Conservation (phyloP, 768 basidiomycete species). For the Polyporus arcularius region DNA sequence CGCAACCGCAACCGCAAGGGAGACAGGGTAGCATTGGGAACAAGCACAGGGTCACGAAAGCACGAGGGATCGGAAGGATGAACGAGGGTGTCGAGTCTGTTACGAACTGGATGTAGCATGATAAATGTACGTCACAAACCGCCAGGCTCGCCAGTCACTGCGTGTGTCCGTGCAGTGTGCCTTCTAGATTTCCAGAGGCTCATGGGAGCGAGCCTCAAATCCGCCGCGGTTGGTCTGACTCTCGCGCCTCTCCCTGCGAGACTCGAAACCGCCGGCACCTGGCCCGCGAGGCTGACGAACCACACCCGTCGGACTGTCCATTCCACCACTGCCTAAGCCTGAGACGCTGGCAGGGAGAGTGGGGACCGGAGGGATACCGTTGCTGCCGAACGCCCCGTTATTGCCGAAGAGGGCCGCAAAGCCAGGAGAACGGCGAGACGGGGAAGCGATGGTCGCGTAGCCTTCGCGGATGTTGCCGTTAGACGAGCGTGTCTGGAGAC, state of each 20-base stretch:
- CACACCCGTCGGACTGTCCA: constrained; percentile 52
- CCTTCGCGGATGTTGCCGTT: constrained; percentile 88
- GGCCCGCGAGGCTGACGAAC: constrained; percentile 87
- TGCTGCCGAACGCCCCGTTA: constrained; percentile 40
- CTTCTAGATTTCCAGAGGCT: constrained; percentile 77
- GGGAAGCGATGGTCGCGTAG: constrained; percentile 84
- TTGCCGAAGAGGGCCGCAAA: constrained; percentile 71
- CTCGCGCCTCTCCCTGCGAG: constrained; percentile 52
- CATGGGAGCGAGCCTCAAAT: constrained; percentile 83
- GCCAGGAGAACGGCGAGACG: constrained; percentile 73
- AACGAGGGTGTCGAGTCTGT: constrained; percentile 24
- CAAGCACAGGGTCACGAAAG: constrained; percentile 11
- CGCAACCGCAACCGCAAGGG: background rate
- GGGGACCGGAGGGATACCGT: constrained; percentile 74
- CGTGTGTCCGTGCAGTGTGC: background rate
- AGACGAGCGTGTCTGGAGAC: constrained; percentile 76
- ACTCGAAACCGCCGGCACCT: constrained; percentile 71
- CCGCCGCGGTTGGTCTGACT: constrained; percentile 61
- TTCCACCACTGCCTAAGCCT: constrained; percentile 38
- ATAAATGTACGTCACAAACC: constrained; percentile 12
- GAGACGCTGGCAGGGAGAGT: constrained; percentile 65
- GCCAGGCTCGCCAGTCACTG: constrained; percentile 1
- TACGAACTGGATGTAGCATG: constrained; percentile 16
- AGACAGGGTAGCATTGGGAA: constrained; percentile 14
- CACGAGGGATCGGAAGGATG: background rate